Evolutionary conservation across 768 basidiomycete species (phyloP).

Genomic region (Cytidiella melzeri): DNA sequence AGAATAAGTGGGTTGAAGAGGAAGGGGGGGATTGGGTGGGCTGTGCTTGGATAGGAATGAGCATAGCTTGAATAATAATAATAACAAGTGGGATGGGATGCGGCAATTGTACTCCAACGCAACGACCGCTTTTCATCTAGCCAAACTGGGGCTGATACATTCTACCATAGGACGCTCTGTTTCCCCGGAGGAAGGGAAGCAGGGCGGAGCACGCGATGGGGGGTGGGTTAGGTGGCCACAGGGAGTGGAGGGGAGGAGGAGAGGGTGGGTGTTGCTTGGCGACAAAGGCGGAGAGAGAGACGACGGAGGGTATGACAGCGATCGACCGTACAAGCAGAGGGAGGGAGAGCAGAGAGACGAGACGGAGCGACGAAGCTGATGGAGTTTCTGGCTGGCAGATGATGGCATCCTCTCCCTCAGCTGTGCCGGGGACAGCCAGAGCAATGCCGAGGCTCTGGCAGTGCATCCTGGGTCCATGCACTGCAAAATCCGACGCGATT

Average conservation of each 20-base stretch:
- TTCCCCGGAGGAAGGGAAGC: not conserved
- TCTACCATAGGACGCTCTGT: not conserved
- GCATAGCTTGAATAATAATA: too few species aligned
- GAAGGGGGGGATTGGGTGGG: too few species aligned
- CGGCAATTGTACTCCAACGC: too few species aligned
- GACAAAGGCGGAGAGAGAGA: not conserved
- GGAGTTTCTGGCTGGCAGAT: too few species aligned
- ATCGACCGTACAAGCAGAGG: not conserved
- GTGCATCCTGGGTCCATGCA: too few species aligned
- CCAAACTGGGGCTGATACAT: not conserved
- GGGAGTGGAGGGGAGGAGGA: not conserved
- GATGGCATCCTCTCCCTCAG: too few species aligned
- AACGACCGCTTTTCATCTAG: not conserved
- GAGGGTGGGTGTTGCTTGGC: not conserved
- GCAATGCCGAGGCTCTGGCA: not conserved
- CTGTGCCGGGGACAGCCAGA: not conserved
- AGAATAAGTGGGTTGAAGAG: too few species aligned
- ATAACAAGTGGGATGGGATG: too few species aligned
- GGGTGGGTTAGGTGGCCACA: not conserved
- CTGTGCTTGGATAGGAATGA: too few species aligned
- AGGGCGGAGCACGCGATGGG: not conserved
- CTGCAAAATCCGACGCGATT: not conserved
- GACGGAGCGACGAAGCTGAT: not conserved
- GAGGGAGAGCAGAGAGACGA: not conserved
- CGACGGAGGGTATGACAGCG: not conserved